Percentiles rank a stretch among this genome's conserved stretches.
Conservation (phyloP, 2,329 filamentous ascomycete species). For the Fusarium scirpi region DNA sequence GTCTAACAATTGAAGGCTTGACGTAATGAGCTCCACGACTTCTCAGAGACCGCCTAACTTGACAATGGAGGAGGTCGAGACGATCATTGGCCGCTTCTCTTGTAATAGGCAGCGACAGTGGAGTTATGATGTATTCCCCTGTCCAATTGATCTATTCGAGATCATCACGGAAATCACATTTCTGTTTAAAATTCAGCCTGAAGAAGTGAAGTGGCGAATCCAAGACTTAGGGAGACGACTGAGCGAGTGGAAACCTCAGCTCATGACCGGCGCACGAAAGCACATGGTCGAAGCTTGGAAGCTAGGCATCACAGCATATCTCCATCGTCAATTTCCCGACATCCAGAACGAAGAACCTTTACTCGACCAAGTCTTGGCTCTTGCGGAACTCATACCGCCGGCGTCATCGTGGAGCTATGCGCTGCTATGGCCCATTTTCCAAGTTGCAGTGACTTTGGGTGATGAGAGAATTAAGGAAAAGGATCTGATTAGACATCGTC, state of each 20-base stretch:
- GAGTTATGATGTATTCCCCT: conserved; percentile 26
- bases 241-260: background rate
- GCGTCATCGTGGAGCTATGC: conserved; percentile 18
- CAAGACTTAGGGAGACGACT: background rate
- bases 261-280: background rate
- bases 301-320: conserved; percentile 5
- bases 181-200: background rate
- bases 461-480: background rate
- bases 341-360: background rate
- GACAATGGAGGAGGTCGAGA: background rate
- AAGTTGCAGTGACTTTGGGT: background rate
- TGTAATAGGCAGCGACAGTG: background rate
- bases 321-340: background rate
- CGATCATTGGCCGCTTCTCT: background rate
- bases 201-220: accelerated
- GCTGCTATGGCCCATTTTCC: conserved; percentile 13
- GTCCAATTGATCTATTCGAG: conserved; percentile 20
- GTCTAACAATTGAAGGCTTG: conserved; percentile 1
- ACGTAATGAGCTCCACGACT: conserved; percentile 18
- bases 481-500: background rate
- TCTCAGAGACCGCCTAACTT: background rate
- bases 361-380: background rate
- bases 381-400: background rate
- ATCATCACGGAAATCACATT: conserved; percentile 1
- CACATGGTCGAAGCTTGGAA: conserved; percentile 18